A percentile compares a stretch with the other conserved stretches of the same genome.
Evolutionary conservation across 768 basidiomycete species (phyloP).

Genomic region (Boletus insuetus): DNA sequence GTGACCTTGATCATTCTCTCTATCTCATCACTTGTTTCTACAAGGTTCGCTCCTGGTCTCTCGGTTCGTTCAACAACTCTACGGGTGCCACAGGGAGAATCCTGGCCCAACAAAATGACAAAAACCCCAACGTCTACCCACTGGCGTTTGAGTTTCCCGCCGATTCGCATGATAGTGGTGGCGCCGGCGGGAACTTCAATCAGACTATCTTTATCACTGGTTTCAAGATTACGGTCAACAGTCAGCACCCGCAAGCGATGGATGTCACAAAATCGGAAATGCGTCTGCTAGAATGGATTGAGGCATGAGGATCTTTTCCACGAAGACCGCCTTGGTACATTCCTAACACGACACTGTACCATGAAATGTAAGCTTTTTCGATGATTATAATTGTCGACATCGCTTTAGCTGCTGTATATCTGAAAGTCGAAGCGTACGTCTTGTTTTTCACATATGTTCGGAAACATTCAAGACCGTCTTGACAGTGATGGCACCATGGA

Average conservation of each 20-base stretch:
- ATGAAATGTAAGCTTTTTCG: too few relatives aligned
- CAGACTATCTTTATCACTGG: background rate
- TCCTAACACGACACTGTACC: background rate
- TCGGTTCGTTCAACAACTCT: background rate
- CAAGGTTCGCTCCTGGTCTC: background rate
- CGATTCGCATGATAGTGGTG: background rate
- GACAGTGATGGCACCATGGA: background rate
- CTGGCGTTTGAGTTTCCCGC: background rate
- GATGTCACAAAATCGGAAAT: background rate
- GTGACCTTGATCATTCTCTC: background rate
- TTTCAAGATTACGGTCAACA: background rate
- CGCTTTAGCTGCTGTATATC: background rate
- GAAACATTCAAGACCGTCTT: background rate
- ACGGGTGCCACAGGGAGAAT: background rate
- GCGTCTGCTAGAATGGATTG: background rate
- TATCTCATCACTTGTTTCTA: slow-evolving; percentile 3
- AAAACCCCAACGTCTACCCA: background rate
- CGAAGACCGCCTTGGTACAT: background rate
- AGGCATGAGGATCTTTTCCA: background rate
- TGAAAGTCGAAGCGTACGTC: background rate
- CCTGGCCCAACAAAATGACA: background rate
- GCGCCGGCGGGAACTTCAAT: background rate
- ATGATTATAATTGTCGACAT: too few relatives aligned
- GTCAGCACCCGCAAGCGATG: background rate
- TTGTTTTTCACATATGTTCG: background rate